A percentile compares a stretch with the other conserved stretches of the same genome.
These are phyloP conservation scores for Kodamaea neixiangensis DNA, from an alignment of 805 yeast genomes.

Conservation along the genomic window DNA sequence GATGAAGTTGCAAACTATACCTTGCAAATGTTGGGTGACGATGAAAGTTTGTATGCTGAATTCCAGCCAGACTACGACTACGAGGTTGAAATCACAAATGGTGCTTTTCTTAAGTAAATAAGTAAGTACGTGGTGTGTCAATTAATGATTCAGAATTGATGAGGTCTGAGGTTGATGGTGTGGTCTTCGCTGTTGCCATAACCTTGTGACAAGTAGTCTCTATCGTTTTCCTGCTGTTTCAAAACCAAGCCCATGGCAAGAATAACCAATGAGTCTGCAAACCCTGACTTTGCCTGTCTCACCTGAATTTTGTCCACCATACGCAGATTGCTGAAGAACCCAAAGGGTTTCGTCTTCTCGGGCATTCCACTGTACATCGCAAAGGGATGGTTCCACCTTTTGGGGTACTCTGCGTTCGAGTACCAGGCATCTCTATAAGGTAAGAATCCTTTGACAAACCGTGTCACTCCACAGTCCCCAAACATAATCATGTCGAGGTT, in stretches of 20 bases:
- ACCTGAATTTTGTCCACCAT: conserved; percentile 4
- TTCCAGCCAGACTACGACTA: conserved; percentile 69
- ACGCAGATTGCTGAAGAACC: conserved; percentile 6
- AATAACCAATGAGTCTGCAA: conserved; percentile 11
- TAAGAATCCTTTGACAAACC: conserved; percentile 4
- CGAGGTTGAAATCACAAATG: conserved; percentile 24
- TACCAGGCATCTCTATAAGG: conserved; percentile 6
- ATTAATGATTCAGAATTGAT: background rate
- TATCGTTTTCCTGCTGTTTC: conserved; percentile 11
- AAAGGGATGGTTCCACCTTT: background rate
- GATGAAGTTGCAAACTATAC: conserved; percentile 59
- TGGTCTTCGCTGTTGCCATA: background rate
- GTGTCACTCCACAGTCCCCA: background rate
- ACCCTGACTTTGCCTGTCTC: background rate
- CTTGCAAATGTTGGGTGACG: conserved; percentile 57
- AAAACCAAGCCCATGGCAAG: conserved; percentile 12
- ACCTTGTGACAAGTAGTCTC: background rate
- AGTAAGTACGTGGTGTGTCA: no score
- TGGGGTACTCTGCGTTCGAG: conserved; percentile 6
- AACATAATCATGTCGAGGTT: background rate
- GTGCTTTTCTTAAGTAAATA: conserved; percentile 24
- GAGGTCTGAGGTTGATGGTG: background rate
- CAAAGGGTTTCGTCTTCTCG: background rate
- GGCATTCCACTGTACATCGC: background rate
- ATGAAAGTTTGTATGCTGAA: conserved; percentile 69